Percentiles rank a stretch among this genome's conserved stretches.
Evolutionary conservation across 2,329 filamentous ascomycete species (phyloP).

Genomic region (Neospermospora avenae): DNA sequence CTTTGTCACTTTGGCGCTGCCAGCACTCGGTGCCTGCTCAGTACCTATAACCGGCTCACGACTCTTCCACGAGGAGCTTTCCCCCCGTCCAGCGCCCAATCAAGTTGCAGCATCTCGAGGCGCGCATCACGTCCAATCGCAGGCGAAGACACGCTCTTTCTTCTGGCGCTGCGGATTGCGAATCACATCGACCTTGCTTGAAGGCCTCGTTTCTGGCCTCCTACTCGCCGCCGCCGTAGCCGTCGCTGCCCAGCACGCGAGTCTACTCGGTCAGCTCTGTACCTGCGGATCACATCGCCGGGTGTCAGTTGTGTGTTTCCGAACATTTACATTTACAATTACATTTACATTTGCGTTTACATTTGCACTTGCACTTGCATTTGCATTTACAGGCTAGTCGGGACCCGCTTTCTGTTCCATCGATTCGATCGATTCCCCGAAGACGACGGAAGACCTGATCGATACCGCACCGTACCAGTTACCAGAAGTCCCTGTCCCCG

Average conservation of each 20-base stretch:
- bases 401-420: background rate
- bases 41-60: conserved; percentile 21
- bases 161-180: conserved; percentile 3
- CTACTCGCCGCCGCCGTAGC: background rate
- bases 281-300: conserved; percentile 8
- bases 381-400: background rate
- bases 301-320: conserved; percentile 18
- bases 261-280: conserved; percentile 4
- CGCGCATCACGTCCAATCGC: conserved; percentile 32
- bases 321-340: background rate
- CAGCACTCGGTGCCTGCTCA: conserved; percentile 23
- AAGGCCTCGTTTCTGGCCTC: conserved; percentile 1
- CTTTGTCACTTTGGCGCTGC: conserved; percentile 16
- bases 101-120: conserved; percentile 17
- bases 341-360: too few relatives aligned
- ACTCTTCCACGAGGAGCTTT: conserved; percentile 10
- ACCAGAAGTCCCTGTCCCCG: background rate
- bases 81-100: conserved; percentile 18
- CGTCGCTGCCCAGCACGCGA: background rate
- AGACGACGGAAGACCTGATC: too few relatives aligned
- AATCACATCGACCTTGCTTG: conserved; percentile 12
- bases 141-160: conserved; percentile 6
- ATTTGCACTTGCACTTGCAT: too few relatives aligned
- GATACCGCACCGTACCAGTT: too few relatives aligned
- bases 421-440: background rate